Evolutionary conservation across 768 basidiomycete species (phyloP).

Genomic region (Suillus placidus): DNA sequence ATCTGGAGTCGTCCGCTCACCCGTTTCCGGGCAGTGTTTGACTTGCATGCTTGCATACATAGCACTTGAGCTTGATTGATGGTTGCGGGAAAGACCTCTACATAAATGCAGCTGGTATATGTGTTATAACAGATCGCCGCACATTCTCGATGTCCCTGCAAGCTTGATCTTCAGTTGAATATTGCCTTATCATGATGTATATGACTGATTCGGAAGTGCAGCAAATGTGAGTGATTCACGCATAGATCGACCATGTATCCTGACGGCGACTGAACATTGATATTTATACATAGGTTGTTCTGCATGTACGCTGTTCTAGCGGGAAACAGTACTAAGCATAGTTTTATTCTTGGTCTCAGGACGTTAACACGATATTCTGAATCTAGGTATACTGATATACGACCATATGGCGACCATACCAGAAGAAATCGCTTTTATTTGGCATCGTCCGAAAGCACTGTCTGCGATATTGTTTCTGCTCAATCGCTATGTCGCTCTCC

Average conservation of each 20-base stretch:
- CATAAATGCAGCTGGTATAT: not conserved
- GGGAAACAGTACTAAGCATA: not conserved
- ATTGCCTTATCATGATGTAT: not conserved
- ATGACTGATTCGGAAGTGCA: not conserved
- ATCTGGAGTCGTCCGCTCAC: not conserved
- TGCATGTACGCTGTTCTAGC: not conserved
- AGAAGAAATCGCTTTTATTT: not conserved
- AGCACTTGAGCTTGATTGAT: not conserved
- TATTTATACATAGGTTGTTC: too few relatives aligned
- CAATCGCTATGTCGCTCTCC: not conserved
- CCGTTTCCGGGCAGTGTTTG: not conserved
- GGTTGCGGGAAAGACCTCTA: not conserved
- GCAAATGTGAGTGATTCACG: not conserved
- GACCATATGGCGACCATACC: not conserved
- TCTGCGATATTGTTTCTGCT: not conserved
- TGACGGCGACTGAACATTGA: not conserved
- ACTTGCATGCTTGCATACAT: not conserved
- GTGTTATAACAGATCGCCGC: not conserved
- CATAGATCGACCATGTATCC: not conserved
- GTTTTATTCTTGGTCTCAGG: not conserved
- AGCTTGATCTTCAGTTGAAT: not conserved
- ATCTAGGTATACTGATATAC: not conserved
- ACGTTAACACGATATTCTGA: not conserved
- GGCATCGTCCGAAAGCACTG: not conserved
- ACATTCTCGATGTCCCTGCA: not conserved